Evolutionary conservation across 306 rosid genomes (phyloP), one percentile per base, ranked within the genome.

Genomic region (Mimosa bimucronata): DNA sequence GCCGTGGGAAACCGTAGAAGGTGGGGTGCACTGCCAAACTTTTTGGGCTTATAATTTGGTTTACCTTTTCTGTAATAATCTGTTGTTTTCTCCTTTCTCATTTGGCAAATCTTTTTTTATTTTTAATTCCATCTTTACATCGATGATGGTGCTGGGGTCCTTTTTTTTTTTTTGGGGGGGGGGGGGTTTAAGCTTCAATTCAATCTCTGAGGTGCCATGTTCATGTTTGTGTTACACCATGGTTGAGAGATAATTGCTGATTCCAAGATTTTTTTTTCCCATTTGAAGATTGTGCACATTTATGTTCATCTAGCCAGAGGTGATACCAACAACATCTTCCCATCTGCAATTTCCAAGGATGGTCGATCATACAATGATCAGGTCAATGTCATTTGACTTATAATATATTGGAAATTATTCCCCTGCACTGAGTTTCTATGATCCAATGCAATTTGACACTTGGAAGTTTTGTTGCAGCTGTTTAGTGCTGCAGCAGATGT

Each of bases 351-450:
- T 73, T 96, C 99, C 46, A 91, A 85, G 94, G 99, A 96, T 79
- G 98, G 99, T 21, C 93, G 99, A 68, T 96, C 99, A 16, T 96
- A 96, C 84, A 96, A 96, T 46, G 98, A 96, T 57, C 94, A 91
- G 97, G 99, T 88, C 75, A 80, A 83, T 85, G 76, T 80, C 25
- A 2, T 60, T 60, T 71, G 61, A 28, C 14, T 82, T 66, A 2
- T 15, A 10, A 75, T 66, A 2, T 31, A 50, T 74, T 34, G 21
- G 71, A 23, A 58, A 25, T 71, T 44, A 73, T 66, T 61, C 69
- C 71, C 62, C 72, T 21, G 53, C 25, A 50, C 62, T 53, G 42
- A 30, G 26, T 61, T 61, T 60, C 83, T 76, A 61, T 48, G 62
- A 72, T 48, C 31, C 37, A 80, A 16, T 82, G 21, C 81, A 72